phyloP scores from a whole-genome alignment of 2,329 filamentous ascomycete species.

The Phaeosphaeriaceae sp. region DNA sequence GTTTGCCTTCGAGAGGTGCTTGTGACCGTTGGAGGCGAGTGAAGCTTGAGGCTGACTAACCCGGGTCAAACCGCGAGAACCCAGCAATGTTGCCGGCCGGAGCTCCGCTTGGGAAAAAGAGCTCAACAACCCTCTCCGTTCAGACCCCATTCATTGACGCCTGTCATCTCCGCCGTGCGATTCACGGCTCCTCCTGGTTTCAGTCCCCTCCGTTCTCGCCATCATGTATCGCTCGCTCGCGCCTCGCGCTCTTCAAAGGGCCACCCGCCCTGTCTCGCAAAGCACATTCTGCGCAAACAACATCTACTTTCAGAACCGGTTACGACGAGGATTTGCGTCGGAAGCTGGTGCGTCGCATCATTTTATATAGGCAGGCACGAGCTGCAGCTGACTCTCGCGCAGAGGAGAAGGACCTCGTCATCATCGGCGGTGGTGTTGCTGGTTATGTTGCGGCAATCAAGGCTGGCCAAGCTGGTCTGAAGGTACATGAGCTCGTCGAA shows the following conservation, averaged over 20 bases:
- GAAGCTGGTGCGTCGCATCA: conserved; percentile 55
- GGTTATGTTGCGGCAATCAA: conserved; percentile 99
- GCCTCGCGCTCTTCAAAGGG: conserved; percentile 58
- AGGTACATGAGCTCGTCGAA: conserved; percentile 63
- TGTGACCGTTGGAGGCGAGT: conserved; percentile 6
- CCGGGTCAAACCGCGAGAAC: conserved; percentile 9
- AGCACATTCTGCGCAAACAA: conserved; percentile 50
- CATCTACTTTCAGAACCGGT: conserved; percentile 58
- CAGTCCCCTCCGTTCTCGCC: conserved; percentile 28
- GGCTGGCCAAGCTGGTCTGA: conserved; percentile 94
- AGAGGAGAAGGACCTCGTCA: conserved; percentile 96
- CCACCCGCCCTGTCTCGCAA: conserved; percentile 43
- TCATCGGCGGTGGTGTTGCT: conserved; percentile 97
- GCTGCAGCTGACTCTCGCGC: conserved; percentile 44
- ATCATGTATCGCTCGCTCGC: conserved; percentile 62
- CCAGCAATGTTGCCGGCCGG: conserved; percentile 31
- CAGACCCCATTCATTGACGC: conserved; percentile 49
- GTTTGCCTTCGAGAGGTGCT: conserved; percentile 1
- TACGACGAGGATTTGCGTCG: conserved; percentile 64
- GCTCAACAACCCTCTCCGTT: conserved; percentile 45
- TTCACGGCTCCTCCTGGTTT: conserved; percentile 39
- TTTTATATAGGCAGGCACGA: conserved; percentile 20
- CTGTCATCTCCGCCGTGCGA: conserved; percentile 37
- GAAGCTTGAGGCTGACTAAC: conserved; percentile 7
- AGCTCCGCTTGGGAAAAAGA: conserved; percentile 31